Evolutionary conservation across 208 protist genomes (phyloP).

Genomic region (Wallacemonas sp.): DNA sequence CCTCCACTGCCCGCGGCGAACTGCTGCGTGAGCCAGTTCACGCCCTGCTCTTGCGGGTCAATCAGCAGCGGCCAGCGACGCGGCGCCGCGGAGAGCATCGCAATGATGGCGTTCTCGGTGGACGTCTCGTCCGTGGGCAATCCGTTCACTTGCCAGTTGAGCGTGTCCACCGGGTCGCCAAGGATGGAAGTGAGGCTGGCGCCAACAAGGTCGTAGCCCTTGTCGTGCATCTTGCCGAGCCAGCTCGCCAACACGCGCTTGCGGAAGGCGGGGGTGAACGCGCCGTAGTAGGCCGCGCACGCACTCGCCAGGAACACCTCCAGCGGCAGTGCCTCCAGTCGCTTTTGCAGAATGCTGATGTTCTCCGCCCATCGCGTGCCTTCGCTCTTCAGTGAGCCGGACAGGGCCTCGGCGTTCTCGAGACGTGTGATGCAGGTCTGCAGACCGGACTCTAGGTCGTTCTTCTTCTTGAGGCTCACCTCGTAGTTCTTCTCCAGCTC

Average conservation of each 20-base stretch:
- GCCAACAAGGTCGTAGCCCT: slow-evolving; percentile 66
- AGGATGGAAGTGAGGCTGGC: slow-evolving; percentile 68
- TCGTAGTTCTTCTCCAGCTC: slow-evolving; percentile 90
- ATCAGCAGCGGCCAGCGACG: slow-evolving; percentile 95
- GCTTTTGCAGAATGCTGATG: slow-evolving; percentile 68
- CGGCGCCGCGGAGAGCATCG: slow-evolving; percentile 69
- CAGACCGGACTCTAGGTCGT: slow-evolving; percentile 86
- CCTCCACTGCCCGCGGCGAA: slow-evolving; percentile 31
- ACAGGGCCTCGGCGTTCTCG: slow-evolving; percentile 94
- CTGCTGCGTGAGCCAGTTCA: slow-evolving; percentile 93
- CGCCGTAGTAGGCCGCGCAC: slow-evolving; percentile 93
- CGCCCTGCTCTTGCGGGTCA: slow-evolving; percentile 95
- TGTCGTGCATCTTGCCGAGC: slow-evolving; percentile 46
- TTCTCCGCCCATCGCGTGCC: slow-evolving; percentile 93
- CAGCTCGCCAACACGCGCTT: slow-evolving; percentile 84
- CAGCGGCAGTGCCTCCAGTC: slow-evolving; percentile 83
- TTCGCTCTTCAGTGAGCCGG: slow-evolving; percentile 92
- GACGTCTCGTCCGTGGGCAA: slow-evolving; percentile 96
- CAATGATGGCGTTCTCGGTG: slow-evolving; percentile 96
- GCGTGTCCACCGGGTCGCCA: slow-evolving; percentile 94
- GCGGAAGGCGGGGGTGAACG: slow-evolving; percentile 94
- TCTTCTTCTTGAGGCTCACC: slow-evolving; percentile 85
- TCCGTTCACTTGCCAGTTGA: slow-evolving; percentile 96
- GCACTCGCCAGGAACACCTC: slow-evolving; percentile 95
- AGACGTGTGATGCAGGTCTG: slow-evolving; percentile 87